Percentiles rank a stretch among this genome's conserved stretches.
These are phyloP conservation scores for Periglandula ipomoeae DNA, from an alignment of 2,329 filamentous ascomycete genomes.

Conservation along the genomic window DNA sequence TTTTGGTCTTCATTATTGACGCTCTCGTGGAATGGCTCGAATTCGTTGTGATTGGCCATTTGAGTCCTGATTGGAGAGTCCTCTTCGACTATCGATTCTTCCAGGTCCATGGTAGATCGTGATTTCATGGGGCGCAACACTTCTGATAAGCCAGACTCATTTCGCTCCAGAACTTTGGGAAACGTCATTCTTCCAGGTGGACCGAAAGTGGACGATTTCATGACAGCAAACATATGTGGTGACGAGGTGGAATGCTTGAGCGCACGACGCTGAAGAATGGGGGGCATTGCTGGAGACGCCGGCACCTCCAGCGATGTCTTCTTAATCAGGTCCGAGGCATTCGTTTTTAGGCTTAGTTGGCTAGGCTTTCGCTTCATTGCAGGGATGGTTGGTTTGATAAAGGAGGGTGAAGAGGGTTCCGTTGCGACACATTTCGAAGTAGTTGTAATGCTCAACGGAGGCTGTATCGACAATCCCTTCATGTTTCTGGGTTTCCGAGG, in stretches of 20 bases:
- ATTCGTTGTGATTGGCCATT: conserved; percentile 46
- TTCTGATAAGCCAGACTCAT: conserved; percentile 51
- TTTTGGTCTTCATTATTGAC: conserved; percentile 71
- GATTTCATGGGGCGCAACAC: conserved; percentile 44
- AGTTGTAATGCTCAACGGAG: conserved; percentile 38
- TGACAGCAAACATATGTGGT: conserved; percentile 53
- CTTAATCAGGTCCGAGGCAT: conserved; percentile 46
- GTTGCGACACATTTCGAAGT: conserved; percentile 44
- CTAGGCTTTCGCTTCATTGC: conserved; percentile 66
- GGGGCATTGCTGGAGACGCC: conserved; percentile 44
- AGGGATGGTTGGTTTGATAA: conserved; percentile 71
- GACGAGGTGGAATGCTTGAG: conserved; percentile 61
- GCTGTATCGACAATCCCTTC: conserved; percentile 75
- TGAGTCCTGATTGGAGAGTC: conserved; percentile 51
- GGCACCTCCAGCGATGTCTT: conserved; percentile 43
- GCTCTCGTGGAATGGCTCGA: conserved; percentile 53
- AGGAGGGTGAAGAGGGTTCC: conserved; percentile 64
- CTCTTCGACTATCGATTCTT: conserved; percentile 42
- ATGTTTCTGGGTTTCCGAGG: conserved; percentile 70
- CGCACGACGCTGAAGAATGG: conserved; percentile 52
- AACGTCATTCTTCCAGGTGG: conserved; percentile 56
- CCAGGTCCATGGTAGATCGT: conserved; percentile 25
- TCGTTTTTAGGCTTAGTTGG: conserved; percentile 67
- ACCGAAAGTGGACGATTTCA: conserved; percentile 51
- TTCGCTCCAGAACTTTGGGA: conserved; percentile 49